Conservation (phyloP, 2,329 filamentous ascomycete genomes). For the Didymella keratinophila region DNA sequence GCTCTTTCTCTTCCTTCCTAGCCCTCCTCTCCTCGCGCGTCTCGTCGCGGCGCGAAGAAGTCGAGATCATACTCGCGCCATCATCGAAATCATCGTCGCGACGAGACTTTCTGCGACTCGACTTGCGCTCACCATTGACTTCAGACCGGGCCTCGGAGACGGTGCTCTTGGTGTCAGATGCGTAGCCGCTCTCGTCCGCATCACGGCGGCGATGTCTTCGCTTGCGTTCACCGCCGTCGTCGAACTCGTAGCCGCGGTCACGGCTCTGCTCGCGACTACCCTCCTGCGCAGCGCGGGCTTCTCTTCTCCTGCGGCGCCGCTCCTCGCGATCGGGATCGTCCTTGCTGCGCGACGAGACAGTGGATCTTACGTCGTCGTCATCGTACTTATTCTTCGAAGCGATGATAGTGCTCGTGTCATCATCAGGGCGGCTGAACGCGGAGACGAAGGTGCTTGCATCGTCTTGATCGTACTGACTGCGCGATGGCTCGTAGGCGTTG, state of each 20-base stretch:
- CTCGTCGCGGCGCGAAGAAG: slow-evolving; percentile 48
- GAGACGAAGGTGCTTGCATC: slow-evolving; percentile 23
- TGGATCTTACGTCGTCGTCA: slow-evolving; percentile 28
- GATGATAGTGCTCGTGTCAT: slow-evolving; percentile 37
- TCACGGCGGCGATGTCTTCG: slow-evolving; percentile 47
- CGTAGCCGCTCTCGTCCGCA: slow-evolving; percentile 48
- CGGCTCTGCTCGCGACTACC: slow-evolving; percentile 46
- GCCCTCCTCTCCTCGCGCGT: slow-evolving; percentile 44
- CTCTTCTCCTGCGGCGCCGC: slow-evolving; percentile 34
- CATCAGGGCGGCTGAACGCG: slow-evolving; percentile 25
- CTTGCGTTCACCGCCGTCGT: slow-evolving; percentile 41
- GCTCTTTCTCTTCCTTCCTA: slow-evolving; percentile 30
- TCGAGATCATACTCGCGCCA: slow-evolving; percentile 51
- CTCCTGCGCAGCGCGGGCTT: slow-evolving; percentile 24
- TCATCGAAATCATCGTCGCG: slow-evolving; percentile 54
- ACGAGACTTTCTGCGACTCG: slow-evolving; percentile 51
- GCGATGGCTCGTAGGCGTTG: slow-evolving; percentile 13
- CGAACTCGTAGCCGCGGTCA: slow-evolving; percentile 45
- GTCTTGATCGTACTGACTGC: slow-evolving; percentile 23
- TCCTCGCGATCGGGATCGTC: slow-evolving; percentile 44
- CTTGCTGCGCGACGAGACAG: slow-evolving; percentile 36
- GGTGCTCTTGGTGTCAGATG: slow-evolving; percentile 53
- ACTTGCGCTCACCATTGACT: slow-evolving; percentile 48
- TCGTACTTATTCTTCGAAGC: slow-evolving; percentile 38
- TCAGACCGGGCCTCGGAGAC: slow-evolving; percentile 49